phyloP scores from a whole-genome alignment of 441 rosid species.

The Gossypium davidsonii region DNA sequence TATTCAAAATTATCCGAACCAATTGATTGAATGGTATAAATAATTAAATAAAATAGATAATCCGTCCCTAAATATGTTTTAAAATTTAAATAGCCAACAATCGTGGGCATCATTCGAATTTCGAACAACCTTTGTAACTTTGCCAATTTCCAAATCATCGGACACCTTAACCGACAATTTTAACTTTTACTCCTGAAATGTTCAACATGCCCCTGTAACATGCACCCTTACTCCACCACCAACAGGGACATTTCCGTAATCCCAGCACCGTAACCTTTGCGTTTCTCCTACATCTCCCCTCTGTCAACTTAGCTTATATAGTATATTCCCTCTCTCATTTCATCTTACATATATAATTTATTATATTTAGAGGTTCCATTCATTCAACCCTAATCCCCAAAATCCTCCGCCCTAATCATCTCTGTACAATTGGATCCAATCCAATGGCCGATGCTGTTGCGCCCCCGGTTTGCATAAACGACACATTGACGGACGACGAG shows the following conservation, averaged over 20 bases:
- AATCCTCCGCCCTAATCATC: neutral
- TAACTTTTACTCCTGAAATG: neutral
- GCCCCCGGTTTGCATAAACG: conserved; percentile 51
- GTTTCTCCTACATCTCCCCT: neutral
- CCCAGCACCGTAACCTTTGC: neutral
- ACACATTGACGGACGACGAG: conserved; percentile 72
- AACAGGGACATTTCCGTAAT: neutral
- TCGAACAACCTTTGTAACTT: neutral
- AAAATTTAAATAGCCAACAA: neutral
- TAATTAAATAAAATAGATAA: neutral
- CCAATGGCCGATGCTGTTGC: conserved; percentile 20
- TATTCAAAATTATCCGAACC: too few relatives aligned
- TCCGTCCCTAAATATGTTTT: neutral
- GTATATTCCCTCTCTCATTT: neutral
- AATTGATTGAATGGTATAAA: neutral
- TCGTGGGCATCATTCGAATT: neutral
- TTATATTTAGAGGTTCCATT: conserved; percentile 11
- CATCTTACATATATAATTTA: neutral
- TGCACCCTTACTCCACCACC: neutral
- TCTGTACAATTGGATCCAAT: neutral
- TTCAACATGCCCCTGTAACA: neutral
- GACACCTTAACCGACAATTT: neutral
- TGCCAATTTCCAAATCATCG: neutral
- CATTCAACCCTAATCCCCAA: conserved; percentile 11
- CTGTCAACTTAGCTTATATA: neutral